Conservation (phyloP, 169 alveolate species). For the Eimeria sp. region DNA sequence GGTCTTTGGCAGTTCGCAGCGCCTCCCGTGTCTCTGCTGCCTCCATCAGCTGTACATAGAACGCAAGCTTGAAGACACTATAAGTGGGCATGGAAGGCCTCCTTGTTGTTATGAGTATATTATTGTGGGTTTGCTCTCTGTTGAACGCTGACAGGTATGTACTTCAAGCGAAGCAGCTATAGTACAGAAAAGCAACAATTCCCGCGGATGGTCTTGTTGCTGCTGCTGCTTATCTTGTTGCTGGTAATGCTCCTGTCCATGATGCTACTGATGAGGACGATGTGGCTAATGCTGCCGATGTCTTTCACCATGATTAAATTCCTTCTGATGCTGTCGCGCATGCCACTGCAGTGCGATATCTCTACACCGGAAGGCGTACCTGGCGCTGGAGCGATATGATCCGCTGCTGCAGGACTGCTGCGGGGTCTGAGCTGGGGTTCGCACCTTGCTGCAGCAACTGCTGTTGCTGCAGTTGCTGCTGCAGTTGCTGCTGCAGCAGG, state of each 20-base stretch:
- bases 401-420: slow-evolving; percentile 22
- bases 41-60: slow-evolving; percentile 39
- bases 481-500: slow-evolving; percentile 32
- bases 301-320: background rate
- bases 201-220: background rate
- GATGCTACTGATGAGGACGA: background rate
- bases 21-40: slow-evolving; percentile 24
- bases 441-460: slow-evolving; percentile 3
- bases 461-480: slow-evolving; percentile 18
- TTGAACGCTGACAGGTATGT: background rate
- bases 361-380: slow-evolving; percentile 3
- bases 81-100: background rate
- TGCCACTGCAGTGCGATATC: background rate
- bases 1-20: slow-evolving; percentile 31
- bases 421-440: slow-evolving; percentile 2
- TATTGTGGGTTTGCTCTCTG: background rate
- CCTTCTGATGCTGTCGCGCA: background rate
- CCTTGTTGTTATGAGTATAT: background rate
- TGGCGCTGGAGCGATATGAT: slow-evolving; percentile 57
- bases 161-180: background rate
- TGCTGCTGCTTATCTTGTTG: background rate
- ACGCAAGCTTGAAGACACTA: background rate
- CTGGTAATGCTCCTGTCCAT: background rate
- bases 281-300: background rate
- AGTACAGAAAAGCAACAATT: background rate